Conservation (phyloP, 345 rosid genomes). For the Lepidium didymum region DNA sequence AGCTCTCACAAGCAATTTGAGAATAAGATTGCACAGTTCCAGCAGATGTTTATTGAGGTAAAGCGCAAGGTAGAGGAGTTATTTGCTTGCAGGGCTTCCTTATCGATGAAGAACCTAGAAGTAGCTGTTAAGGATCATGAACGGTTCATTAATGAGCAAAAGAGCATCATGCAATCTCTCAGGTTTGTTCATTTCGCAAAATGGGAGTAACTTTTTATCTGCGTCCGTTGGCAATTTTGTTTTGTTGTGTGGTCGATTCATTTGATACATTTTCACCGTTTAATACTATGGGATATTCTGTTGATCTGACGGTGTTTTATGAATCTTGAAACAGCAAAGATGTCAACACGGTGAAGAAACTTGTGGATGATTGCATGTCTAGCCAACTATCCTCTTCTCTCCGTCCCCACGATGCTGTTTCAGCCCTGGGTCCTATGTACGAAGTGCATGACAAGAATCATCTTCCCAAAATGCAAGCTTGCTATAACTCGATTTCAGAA, state of each 20-base stretch:
- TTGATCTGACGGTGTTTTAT: conserved; percentile 16
- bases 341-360: conserved; percentile 85
- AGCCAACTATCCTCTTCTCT: conserved; percentile 75
- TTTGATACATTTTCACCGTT: not conserved
- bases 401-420: conserved; percentile 98
- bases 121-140: conserved; percentile 57
- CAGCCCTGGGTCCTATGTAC: conserved; percentile 98
- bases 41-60: conserved; percentile 70
- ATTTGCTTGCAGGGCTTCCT: conserved; percentile 46
- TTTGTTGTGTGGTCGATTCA: not conserved
- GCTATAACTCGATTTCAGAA: conserved; percentile 49
- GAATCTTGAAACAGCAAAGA: conserved; percentile 74
- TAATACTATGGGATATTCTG: not conserved
- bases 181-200: conserved; percentile 48
- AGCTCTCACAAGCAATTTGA: conserved; percentile 83
- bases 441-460: conserved; percentile 93
- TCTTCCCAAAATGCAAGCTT: conserved; percentile 74
- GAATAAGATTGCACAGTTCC: conserved; percentile 75
- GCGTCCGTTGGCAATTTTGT: not conserved
- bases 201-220: not conserved
- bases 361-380: conserved; percentile 87
- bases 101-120: conserved; percentile 52
- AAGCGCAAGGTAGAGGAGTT: conserved; percentile 70
- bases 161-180: conserved; percentile 89
- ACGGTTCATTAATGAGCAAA: conserved; percentile 61